Conservation (phyloP, 805 yeast genomes). For the Torulaspora gathmanii region DNA sequence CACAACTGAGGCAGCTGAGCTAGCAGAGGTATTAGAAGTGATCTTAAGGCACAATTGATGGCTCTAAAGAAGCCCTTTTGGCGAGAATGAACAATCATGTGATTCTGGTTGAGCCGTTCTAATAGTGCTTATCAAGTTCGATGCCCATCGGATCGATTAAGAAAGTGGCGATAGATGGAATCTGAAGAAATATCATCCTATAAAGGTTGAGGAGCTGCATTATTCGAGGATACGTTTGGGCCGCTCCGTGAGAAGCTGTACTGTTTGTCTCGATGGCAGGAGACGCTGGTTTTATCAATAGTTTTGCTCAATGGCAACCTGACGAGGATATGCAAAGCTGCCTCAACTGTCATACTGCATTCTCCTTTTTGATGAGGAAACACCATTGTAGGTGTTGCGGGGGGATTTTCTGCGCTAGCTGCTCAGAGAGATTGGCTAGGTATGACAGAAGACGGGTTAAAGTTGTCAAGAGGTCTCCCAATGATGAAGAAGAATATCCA, state of each 20-base stretch:
- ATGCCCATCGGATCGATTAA: background rate
- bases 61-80: background rate
- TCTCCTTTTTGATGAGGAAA: slow-evolving; percentile 50
- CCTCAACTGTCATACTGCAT: slow-evolving; percentile 43
- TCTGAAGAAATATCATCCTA: background rate
- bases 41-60: background rate
- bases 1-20: background rate
- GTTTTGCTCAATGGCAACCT: slow-evolving; percentile 33
- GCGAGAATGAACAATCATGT: background rate
- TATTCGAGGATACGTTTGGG: background rate
- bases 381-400: slow-evolving; percentile 74
- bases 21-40: background rate
- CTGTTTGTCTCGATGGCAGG: slow-evolving; percentile 6
- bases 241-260: background rate
- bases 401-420: slow-evolving; percentile 51
- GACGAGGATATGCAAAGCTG: slow-evolving; percentile 38
- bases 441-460: slow-evolving; percentile 29
- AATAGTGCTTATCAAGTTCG: background rate
- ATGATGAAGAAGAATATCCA: slow-evolving; percentile 39
- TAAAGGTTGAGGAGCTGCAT: background rate
- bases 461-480: slow-evolving; percentile 22
- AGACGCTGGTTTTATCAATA: slow-evolving; percentile 17
- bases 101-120: background rate
- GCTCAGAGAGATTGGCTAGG: slow-evolving; percentile 27
- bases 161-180: background rate